These are phyloP conservation scores for Chytridium lagenaria DNA, from an alignment of 371 early-diverging fungal genomes.

Conservation along the genomic window DNA sequence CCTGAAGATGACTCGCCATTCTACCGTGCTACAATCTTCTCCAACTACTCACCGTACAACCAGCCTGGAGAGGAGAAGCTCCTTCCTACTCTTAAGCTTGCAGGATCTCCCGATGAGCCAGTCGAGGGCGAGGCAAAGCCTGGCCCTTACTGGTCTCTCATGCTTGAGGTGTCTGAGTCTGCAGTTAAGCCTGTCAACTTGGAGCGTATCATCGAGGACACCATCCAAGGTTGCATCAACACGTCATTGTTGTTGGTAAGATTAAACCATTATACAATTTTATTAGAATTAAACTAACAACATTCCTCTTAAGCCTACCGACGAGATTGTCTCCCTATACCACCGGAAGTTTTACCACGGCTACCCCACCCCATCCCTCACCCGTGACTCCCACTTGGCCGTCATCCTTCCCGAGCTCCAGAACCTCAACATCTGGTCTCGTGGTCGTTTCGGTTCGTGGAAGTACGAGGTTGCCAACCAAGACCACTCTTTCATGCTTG, in stretches of 20 bases:
- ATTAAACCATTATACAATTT: neutral
- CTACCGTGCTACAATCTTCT: slow-evolving; percentile 46
- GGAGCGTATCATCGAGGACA: slow-evolving; percentile 32
- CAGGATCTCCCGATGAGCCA: slow-evolving; percentile 9
- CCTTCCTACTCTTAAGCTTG: slow-evolving; percentile 36
- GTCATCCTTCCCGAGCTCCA: slow-evolving; percentile 35
- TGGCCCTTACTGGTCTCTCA: slow-evolving; percentile 47
- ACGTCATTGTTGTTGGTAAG: slow-evolving; percentile 32
- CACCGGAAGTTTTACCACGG: slow-evolving; percentile 42
- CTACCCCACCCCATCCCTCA: slow-evolving; percentile 45
- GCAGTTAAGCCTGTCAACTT: slow-evolving; percentile 38
- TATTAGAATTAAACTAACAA: neutral
- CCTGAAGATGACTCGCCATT: slow-evolving; percentile 39
- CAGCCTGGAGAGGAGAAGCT: slow-evolving; percentile 23
- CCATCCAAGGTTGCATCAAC: slow-evolving; percentile 41
- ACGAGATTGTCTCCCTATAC: slow-evolving; percentile 42
- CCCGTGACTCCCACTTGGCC: slow-evolving; percentile 36
- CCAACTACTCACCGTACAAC: slow-evolving; percentile 45
- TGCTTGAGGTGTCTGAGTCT: slow-evolving; percentile 45
- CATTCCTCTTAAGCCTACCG: no score
- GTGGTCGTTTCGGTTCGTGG: slow-evolving; percentile 47
- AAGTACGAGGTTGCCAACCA: slow-evolving; percentile 50
- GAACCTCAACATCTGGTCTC: slow-evolving; percentile 38
- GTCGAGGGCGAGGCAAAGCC: slow-evolving; percentile 21
- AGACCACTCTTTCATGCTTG: slow-evolving; percentile 49